phyloP scores from a whole-genome alignment of 352 stramenopile genomes.

The Globisporangium carolinianum region DNA sequence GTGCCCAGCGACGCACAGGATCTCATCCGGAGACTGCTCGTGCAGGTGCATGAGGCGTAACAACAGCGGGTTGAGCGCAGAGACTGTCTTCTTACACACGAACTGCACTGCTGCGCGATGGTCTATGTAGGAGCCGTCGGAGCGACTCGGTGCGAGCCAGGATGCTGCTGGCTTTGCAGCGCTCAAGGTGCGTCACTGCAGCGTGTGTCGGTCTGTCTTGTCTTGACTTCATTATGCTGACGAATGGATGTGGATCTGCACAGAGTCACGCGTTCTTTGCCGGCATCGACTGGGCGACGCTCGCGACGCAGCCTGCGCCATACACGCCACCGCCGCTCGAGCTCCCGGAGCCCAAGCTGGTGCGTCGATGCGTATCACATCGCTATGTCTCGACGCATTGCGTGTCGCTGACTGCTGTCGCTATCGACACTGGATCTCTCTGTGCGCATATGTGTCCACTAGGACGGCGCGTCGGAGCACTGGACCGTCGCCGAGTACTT shows the following conservation, averaged over 20 bases:
- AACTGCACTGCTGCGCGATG: neutral
- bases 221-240: neutral
- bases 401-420: neutral
- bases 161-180: conserved; percentile 58
- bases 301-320: conserved; percentile 43
- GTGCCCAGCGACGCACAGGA: conserved; percentile 63
- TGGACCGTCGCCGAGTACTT: conserved; percentile 82
- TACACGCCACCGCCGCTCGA: conserved; percentile 50
- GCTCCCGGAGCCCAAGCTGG: conserved; percentile 53
- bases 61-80: neutral
- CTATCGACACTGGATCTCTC: too few relatives aligned
- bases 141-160: conserved; percentile 66
- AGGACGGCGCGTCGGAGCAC: conserved; percentile 70
- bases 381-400: neutral
- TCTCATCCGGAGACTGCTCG: conserved; percentile 69
- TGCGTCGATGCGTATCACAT: conserved; percentile 8
- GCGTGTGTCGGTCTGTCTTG: neutral
- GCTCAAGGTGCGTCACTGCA: conserved; percentile 38
- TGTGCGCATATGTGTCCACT: neutral
- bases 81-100: neutral
- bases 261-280: conserved; percentile 78
- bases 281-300: conserved; percentile 63
- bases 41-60: conserved; percentile 28
- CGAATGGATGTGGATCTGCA: neutral
- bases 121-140: conserved; percentile 25